Percentiles rank a stretch among this genome's conserved stretches.
Conservation (phyloP, 2,329 filamentous ascomycete genomes). For the Sporothrix brunneoviolacea region DNA sequence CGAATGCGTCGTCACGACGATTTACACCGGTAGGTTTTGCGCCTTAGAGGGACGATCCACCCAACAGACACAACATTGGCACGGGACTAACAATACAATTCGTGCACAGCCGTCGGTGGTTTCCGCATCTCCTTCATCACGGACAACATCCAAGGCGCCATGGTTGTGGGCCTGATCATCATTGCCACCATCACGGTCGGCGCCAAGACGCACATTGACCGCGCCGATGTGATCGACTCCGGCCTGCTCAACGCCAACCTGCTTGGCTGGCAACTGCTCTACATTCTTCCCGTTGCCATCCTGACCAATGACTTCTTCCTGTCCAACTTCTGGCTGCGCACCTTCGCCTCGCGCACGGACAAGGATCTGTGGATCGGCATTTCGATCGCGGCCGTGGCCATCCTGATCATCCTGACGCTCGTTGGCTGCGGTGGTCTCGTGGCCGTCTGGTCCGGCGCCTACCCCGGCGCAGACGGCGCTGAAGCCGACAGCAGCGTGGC, state of each 20-base stretch:
- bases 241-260: slow-evolving; percentile 62
- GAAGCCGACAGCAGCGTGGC: slow-evolving; percentile 56
- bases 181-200: slow-evolving; percentile 74
- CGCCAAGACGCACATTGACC: slow-evolving; percentile 65
- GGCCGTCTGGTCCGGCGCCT: slow-evolving; percentile 70
- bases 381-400: slow-evolving; percentile 56
- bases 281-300: slow-evolving; percentile 75
- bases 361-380: slow-evolving; percentile 70
- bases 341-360: slow-evolving; percentile 74
- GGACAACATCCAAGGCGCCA: slow-evolving; percentile 71
- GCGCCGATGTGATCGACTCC: slow-evolving; percentile 59
- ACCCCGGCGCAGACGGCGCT: slow-evolving; percentile 52
- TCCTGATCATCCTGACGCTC: slow-evolving; percentile 64
- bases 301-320: slow-evolving; percentile 84
- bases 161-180: slow-evolving; percentile 69
- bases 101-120: slow-evolving; percentile 60
- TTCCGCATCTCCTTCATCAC: slow-evolving; percentile 81
- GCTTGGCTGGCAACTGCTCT: slow-evolving; percentile 78
- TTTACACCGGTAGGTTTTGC: slow-evolving; percentile 64
- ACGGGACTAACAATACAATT: neutral
- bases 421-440: slow-evolving; percentile 69
- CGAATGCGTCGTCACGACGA: slow-evolving; percentile 68
- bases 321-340: slow-evolving; percentile 76
- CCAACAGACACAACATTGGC: neutral
- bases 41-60: too few relatives aligned